Conservation (phyloP, 169 alveolate species). For the Plasmodium knowlesi region DNA sequence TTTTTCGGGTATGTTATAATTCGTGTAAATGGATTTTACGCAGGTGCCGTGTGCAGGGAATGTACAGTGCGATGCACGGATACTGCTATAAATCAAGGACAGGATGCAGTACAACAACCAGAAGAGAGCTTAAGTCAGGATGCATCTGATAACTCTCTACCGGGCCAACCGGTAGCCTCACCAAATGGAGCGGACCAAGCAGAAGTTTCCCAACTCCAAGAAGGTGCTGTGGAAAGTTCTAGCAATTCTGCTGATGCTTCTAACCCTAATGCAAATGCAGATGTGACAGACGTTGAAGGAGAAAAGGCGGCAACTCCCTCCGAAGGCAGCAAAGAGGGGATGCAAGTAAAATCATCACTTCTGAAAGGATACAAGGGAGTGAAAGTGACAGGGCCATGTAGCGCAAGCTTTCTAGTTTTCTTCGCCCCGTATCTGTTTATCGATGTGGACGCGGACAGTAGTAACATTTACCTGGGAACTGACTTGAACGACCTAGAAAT, state of each 20-base stretch:
- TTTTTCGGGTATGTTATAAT: not conserved
- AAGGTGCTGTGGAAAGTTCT: not conserved
- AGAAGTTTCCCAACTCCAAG: not conserved
- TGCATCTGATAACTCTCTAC: not conserved
- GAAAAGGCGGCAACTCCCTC: not conserved
- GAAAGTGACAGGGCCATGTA: not conserved
- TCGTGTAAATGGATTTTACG: not conserved
- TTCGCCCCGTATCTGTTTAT: slow-evolving; percentile 14
- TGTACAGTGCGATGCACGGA: not conserved
- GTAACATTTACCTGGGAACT: not conserved
- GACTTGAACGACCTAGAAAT: not conserved
- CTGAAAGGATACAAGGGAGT: not conserved
- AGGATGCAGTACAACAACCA: not conserved
- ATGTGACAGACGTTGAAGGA: not conserved
- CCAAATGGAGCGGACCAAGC: not conserved
- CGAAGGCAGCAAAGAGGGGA: not conserved
- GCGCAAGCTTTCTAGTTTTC: not conserved
- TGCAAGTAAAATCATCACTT: not conserved
- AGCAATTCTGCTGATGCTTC: not conserved
- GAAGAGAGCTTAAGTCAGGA: not conserved
- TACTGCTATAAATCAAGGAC: not conserved
- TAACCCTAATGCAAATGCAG: not conserved
- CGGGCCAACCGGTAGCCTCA: not conserved
- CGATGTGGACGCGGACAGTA: slow-evolving; percentile 7
- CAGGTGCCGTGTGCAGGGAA: not conserved